Evolutionary conservation across 176 grass and related monocot genomes (phyloP).

Genomic region (Avena eriantha): DNA sequence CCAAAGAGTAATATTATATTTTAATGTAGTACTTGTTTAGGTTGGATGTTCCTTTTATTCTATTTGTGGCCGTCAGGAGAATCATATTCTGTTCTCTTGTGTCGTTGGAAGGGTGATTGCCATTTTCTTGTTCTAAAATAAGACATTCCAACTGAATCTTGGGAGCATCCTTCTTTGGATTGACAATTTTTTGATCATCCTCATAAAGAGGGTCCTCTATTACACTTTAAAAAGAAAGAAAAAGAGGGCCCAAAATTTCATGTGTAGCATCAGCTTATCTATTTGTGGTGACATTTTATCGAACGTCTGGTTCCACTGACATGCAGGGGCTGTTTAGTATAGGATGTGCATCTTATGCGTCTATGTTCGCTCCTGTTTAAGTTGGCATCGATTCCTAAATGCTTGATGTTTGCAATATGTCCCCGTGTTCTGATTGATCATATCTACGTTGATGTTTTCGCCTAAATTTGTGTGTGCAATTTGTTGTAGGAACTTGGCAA

Average conservation of each 20-base stretch:
- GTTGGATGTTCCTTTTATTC: not conserved
- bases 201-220: not conserved
- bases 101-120: not conserved
- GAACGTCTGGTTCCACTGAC: not conserved
- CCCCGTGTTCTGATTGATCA: not conserved
- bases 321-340: not conserved
- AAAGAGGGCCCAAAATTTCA: not conserved
- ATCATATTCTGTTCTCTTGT: not conserved
- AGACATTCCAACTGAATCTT: not conserved
- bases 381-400: not conserved
- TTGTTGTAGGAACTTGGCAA: conserved; percentile 60
- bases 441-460: not conserved
- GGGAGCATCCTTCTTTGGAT: not conserved
- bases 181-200: not conserved
- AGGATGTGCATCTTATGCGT: not conserved
- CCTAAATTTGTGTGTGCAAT: not conserved
- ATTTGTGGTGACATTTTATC: not conserved
- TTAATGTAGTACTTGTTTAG: not conserved
- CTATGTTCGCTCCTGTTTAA: not conserved
- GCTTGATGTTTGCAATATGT: not conserved
- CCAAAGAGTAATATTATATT: not conserved
- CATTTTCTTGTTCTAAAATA: not conserved
- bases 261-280: not conserved
- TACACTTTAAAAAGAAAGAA: not conserved
- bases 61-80: not conserved